Conservation (phyloP, 2,329 filamentous ascomycete species). For the Diaporthe sp. region DNA sequence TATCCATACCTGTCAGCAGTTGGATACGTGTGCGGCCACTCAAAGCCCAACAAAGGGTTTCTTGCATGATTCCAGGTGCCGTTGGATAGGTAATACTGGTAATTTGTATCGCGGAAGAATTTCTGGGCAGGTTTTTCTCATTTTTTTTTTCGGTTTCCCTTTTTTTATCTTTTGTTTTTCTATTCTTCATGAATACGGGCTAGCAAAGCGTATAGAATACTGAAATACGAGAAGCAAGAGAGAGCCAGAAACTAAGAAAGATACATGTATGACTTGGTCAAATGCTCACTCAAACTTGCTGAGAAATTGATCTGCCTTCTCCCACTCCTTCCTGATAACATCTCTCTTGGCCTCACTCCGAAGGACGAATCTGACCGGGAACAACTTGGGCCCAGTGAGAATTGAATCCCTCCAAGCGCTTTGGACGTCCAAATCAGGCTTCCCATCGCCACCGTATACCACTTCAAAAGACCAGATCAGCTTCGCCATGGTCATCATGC, state of each 20-base stretch:
- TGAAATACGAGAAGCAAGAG: background rate
- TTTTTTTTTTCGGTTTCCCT: no score
- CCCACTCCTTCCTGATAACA: constrained; percentile 22
- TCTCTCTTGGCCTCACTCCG: constrained; percentile 32
- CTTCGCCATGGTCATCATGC: constrained; percentile 38
- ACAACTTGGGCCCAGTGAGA: constrained; percentile 19
- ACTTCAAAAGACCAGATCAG: constrained; percentile 39
- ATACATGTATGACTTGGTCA: background rate
- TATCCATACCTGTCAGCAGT: background rate
- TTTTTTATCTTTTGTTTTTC: no score
- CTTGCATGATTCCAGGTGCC: background rate
- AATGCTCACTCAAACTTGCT: constrained; percentile 33
- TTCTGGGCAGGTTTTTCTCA: background rate
- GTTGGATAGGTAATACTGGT: background rate
- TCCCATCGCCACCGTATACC: constrained; percentile 5
- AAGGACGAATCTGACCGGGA: constrained; percentile 24
- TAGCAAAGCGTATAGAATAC: background rate
- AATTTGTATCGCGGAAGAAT: background rate
- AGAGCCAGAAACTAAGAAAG: background rate
- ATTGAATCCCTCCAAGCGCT: constrained; percentile 24
- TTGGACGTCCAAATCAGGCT: constrained; percentile 18
- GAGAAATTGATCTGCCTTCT: constrained; percentile 36
- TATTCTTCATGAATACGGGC: background rate
- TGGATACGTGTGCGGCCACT: background rate
- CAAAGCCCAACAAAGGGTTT: background rate